Evolutionary conservation across 139 green algal genomes (phyloP), one percentile per base, ranked within the genome.

Genomic region (Bryopsis sp.): DNA sequence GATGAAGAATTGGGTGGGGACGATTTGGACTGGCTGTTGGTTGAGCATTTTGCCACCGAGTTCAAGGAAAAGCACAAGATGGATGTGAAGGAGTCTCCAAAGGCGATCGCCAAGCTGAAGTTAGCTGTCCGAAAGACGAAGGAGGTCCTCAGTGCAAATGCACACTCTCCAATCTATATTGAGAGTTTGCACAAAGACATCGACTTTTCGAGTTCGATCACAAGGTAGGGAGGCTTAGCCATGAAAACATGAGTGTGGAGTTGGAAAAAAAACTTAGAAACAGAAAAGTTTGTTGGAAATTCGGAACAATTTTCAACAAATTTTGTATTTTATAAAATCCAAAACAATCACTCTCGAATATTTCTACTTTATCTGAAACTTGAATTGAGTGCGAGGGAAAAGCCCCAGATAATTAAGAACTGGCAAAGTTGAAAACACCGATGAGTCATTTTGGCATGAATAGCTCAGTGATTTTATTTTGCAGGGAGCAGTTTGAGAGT

Each of bases 131-230:
- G 88, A 36, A 85, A 88, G 58, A 96, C 90, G 24, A 99, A 99
- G 82, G 88, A 98, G 71, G 84, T 99, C 8, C 87, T 99, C 37
- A 93, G 81, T 29, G 94, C 94, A 75, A 99, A 99, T 82, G 86
- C 60, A 11, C 83, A 84, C 29, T 94, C 92, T 5, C 89, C 90
- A 28, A 70, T 97, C 48, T 85, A 67, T 32, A 89, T 97, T 32
- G 94, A 99, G 76, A 88, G 93, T 68, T 75, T 99, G 35, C 74
- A 86, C 32, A 79, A 92, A 11, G 91, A 92, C 43, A 72, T 71
- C n/a, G 94, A 99, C 84, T 97, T 97, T 72, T 57, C 78, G 57
- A 74, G 66, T 28, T 68, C 50, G 48, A 84, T 92, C 64, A 81
- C 70, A 19, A 62, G 68, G 59, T 47, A 57, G 1, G 22, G 46